These are phyloP conservation scores for Saturnispora zaruensis DNA, from an alignment of 805 yeast species.

Conservation along the genomic window DNA sequence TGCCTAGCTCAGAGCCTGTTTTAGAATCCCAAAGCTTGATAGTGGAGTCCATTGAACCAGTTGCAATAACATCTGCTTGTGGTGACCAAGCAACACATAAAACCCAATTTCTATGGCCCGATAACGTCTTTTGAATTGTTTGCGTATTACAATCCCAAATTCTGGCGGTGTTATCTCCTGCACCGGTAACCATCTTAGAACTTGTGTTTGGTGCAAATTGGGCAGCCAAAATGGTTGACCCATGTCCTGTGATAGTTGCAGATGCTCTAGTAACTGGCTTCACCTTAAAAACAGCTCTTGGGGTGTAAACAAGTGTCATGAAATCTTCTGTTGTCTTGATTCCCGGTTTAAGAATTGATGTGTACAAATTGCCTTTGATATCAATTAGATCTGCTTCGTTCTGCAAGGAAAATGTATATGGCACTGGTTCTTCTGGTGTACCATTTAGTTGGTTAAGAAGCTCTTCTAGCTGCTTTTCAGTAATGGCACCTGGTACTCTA, in stretches of 20 bases:
- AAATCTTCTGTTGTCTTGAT: conserved; percentile 87
- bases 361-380: conserved; percentile 67
- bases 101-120: conserved; percentile 92
- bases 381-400: conserved; percentile 51
- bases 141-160: conserved; percentile 96
- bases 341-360: conserved; percentile 79
- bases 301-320: conserved; percentile 83
- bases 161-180: conserved; percentile 93
- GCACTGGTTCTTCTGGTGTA: conserved; percentile 72
- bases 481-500: conserved; percentile 84
- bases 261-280: conserved; percentile 83
- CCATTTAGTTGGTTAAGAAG: conserved; percentile 72
- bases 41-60: conserved; percentile 93
- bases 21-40: conserved; percentile 79
- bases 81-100: conserved; percentile 89
- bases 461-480: conserved; percentile 81
- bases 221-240: conserved; percentile 83
- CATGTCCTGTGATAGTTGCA: conserved; percentile 93
- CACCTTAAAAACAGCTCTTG: conserved; percentile 91
- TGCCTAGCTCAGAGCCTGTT: conserved; percentile 58
- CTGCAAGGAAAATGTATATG: conserved; percentile 74
- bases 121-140: conserved; percentile 72
- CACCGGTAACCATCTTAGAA: conserved; percentile 83
- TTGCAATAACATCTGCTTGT: conserved; percentile 82
- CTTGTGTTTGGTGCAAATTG: conserved; percentile 90